Conservation (phyloP, 23 red algal genomes). For the Chondrus crispus region DNA sequence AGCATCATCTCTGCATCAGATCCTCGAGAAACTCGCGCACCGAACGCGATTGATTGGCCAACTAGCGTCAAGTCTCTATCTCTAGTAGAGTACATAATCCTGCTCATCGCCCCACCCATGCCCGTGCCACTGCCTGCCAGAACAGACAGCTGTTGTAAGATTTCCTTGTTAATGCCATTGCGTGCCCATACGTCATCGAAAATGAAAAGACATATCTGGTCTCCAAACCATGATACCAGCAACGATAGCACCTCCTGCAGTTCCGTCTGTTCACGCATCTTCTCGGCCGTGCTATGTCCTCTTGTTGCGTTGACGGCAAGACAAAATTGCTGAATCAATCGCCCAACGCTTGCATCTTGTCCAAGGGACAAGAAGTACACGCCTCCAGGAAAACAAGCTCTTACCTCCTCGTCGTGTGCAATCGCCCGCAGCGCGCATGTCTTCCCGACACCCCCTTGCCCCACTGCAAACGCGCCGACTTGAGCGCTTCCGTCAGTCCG, state of each 20-base stretch:
- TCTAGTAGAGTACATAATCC: too few relatives aligned
- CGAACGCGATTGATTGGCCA: too few relatives aligned
- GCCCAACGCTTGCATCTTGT: not conserved
- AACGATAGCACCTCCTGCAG: not conserved
- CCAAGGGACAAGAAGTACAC: conserved; percentile 1
- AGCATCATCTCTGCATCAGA: too few relatives aligned
- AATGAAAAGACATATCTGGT: not conserved
- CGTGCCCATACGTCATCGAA: conserved; percentile 33
- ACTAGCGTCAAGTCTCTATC: too few relatives aligned
- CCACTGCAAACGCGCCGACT: not conserved
- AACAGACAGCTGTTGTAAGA: not conserved
- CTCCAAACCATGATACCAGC: not conserved
- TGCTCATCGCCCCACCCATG: too few relatives aligned
- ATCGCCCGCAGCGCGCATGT: conserved; percentile 10
- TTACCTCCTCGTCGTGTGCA: not conserved
- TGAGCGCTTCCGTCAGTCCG: not conserved
- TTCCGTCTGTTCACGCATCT: not conserved
- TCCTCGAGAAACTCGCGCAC: too few relatives aligned
- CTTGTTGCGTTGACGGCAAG: not conserved
- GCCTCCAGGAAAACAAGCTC: not conserved
- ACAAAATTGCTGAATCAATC: not conserved
- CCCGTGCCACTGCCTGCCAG: not conserved
- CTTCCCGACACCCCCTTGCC: conserved; percentile 26
- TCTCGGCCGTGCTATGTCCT: not conserved
- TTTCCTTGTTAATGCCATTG: not conserved